These are phyloP conservation scores for Sideroxylon spinosum DNA, from an alignment of 179 eudicot species.

Conservation along the genomic window DNA sequence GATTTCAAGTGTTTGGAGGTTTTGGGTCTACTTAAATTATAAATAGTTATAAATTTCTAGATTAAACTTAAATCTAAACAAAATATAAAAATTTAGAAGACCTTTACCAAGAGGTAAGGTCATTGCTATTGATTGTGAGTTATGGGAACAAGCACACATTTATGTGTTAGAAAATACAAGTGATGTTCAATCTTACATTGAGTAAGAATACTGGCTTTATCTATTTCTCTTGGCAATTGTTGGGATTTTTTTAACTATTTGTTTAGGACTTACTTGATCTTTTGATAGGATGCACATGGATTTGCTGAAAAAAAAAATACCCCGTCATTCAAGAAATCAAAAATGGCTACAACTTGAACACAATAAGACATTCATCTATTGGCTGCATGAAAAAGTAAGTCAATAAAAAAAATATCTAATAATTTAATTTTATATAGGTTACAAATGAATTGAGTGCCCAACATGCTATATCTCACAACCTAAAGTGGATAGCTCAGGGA, in stretches of 20 bases:
- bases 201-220: no score
- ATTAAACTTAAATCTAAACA: no score
- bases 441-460: no score
- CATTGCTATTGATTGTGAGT: background rate
- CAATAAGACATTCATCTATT: background rate
- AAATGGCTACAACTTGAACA: background rate
- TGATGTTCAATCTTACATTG: background rate
- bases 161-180: slow-evolving; percentile 4
- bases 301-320: background rate
- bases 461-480: background rate
- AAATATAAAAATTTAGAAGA: background rate
- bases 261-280: background rate
- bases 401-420: no score
- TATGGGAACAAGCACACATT: background rate
- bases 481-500: background rate
- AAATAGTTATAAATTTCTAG: no score
- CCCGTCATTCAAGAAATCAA: background rate
- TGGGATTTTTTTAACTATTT: no score
- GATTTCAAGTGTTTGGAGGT: no score
- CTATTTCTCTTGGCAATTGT: no score
- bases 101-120: background rate
- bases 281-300: background rate
- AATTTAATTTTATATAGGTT: no score
- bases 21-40: no score
- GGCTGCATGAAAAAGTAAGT: background rate